Conservation (phyloP, 805 yeast species). For the Brettanomyces nanus region DNA sequence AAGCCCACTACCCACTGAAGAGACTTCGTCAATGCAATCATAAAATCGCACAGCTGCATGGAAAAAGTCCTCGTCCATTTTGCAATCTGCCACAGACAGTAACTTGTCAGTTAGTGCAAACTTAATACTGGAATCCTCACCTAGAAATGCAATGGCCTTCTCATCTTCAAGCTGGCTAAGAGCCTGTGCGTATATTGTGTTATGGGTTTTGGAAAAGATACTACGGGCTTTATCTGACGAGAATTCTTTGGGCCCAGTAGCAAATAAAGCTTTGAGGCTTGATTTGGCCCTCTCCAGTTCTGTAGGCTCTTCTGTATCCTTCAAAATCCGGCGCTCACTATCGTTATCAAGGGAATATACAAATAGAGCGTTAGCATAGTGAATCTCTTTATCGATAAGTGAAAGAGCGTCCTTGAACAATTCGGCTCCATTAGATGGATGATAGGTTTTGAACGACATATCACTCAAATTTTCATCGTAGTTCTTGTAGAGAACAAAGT, state of each 20-base stretch:
- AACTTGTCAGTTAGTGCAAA: constrained; percentile 52
- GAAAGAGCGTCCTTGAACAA: constrained; percentile 46
- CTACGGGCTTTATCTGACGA: constrained; percentile 37
- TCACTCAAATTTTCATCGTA: constrained; percentile 40
- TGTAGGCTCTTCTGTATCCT: constrained; percentile 11
- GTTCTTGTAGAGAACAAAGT: constrained; percentile 25
- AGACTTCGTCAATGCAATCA: constrained; percentile 25
- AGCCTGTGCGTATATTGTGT: constrained; percentile 41
- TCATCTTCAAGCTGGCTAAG: constrained; percentile 42
- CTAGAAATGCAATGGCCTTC: constrained; percentile 45
- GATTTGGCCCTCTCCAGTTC: constrained; percentile 31
- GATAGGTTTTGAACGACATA: constrained; percentile 33
- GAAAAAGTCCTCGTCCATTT: constrained; percentile 33
- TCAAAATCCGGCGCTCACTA: constrained; percentile 6
- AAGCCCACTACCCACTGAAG: constrained; percentile 38
- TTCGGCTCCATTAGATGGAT: constrained; percentile 25
- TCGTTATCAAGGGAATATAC: constrained; percentile 24
- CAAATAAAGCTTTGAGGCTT: constrained; percentile 47
- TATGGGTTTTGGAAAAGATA: constrained; percentile 38
- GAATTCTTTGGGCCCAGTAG: constrained; percentile 42
- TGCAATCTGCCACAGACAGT: constrained; percentile 29
- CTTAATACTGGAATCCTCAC: constrained; percentile 41
- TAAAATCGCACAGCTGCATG: constrained; percentile 39
- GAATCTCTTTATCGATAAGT: constrained; percentile 62
- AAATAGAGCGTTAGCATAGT: constrained; percentile 39